Evolutionary conservation across 306 rosid genomes (phyloP).

Genomic region (Arachis stenosperma): DNA sequence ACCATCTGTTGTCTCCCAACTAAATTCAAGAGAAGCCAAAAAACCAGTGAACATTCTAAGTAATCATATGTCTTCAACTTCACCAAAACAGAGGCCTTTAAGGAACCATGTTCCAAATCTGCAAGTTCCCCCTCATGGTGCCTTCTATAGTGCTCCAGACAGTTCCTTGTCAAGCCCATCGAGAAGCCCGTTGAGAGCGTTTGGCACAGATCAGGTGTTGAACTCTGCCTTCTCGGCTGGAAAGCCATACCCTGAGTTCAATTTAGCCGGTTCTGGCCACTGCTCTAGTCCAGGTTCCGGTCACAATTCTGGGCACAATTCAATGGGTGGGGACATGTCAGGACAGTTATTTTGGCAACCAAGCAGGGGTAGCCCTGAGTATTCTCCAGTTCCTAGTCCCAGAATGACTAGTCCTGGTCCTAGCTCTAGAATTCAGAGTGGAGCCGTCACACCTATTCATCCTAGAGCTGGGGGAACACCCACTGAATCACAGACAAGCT

Average conservation of each 20-base stretch:
- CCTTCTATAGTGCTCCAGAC: conserved; percentile 87
- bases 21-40: conserved; percentile 61
- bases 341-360: conserved; percentile 66
- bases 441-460: conserved; percentile 98
- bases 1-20: conserved; percentile 51
- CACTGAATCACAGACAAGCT: conserved; percentile 66
- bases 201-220: conserved; percentile 52
- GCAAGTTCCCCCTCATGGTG: conserved; percentile 82
- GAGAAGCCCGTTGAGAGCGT: conserved; percentile 51
- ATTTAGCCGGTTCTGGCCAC: conserved; percentile 79
- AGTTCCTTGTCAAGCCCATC: conserved; percentile 63
- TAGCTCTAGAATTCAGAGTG: conserved; percentile 98
- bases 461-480: conserved; percentile 83
- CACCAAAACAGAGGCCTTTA: conserved; percentile 82
- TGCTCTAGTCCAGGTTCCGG: conserved; percentile 99
- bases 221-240: conserved; percentile 48
- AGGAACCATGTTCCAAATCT: conserved; percentile 85
- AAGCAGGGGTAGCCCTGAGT: conserved; percentile 58
- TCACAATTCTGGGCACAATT: conserved; percentile 96
- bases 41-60: conserved; percentile 60
- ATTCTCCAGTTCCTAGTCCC: conserved; percentile 55
- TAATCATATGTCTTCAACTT: conserved; percentile 57
- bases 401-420: conserved; percentile 75
- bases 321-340: conserved; percentile 97
- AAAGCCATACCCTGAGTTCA: conserved; percentile 47